A percentile compares a stretch with the other conserved stretches of the same genome.
Evolutionary conservation across 805 yeast species (phyloP).

Genomic region (Naumovozyma dairenensis): DNA sequence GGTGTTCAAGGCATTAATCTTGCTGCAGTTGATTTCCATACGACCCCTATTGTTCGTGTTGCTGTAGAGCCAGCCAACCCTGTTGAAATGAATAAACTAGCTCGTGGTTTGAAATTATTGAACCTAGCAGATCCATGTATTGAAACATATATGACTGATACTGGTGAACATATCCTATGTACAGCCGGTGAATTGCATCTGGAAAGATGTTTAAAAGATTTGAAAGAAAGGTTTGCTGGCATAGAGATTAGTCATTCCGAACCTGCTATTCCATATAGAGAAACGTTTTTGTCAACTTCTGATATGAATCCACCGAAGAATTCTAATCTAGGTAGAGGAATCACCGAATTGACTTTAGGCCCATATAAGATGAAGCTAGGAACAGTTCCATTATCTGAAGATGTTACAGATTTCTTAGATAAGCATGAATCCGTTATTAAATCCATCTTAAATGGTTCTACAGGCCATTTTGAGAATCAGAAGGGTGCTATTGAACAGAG

Average conservation of each 20-base stretch:
- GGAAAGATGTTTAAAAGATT: slow-evolving; percentile 87
- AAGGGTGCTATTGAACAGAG: slow-evolving; percentile 5
- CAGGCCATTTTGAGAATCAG: background rate
- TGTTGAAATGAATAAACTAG: slow-evolving; percentile 62
- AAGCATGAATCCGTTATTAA: slow-evolving; percentile 38
- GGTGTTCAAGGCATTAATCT: slow-evolving; percentile 56
- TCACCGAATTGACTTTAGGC: slow-evolving; percentile 41
- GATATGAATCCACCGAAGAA: slow-evolving; percentile 44
- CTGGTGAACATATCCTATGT: slow-evolving; percentile 87
- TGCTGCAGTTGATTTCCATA: slow-evolving; percentile 63
- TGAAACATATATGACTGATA: slow-evolving; percentile 72
- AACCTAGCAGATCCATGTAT: slow-evolving; percentile 93
- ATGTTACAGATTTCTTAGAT: slow-evolving; percentile 39
- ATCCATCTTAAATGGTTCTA: slow-evolving; percentile 15
- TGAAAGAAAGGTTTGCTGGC: slow-evolving; percentile 85
- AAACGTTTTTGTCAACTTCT: slow-evolving; percentile 51
- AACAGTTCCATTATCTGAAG: slow-evolving; percentile 47
- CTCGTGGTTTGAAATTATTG: slow-evolving; percentile 64
- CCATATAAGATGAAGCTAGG: slow-evolving; percentile 34
- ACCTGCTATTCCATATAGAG: slow-evolving; percentile 92
- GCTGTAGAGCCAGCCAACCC: slow-evolving; percentile 95
- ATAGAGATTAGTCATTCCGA: slow-evolving; percentile 77
- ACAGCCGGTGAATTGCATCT: slow-evolving; percentile 96
- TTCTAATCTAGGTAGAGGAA: slow-evolving; percentile 40
- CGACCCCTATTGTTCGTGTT: slow-evolving; percentile 89